These are phyloP conservation scores for Podila verticillata DNA, from an alignment of 192 early-diverging fungal species.

Conservation along the genomic window DNA sequence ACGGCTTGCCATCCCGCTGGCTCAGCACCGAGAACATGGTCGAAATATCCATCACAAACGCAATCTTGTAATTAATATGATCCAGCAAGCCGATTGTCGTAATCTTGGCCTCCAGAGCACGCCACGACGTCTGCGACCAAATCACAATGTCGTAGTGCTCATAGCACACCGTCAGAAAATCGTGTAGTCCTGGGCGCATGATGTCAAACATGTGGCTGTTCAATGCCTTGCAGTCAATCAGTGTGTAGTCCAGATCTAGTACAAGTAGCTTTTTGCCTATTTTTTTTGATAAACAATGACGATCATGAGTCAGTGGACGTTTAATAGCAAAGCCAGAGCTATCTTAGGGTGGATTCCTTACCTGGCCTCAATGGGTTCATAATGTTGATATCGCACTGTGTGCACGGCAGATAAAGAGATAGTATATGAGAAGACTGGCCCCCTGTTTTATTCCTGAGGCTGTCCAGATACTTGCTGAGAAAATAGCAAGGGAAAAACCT, in stretches of 20 bases:
- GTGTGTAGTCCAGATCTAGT: constrained; percentile 82
- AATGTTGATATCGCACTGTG: constrained; percentile 62
- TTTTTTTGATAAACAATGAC: neutral
- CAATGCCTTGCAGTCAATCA: constrained; percentile 75
- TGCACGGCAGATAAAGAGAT: neutral
- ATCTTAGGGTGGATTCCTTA: neutral
- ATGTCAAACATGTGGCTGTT: constrained; percentile 69
- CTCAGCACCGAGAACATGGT: constrained; percentile 74
- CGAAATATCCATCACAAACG: constrained; percentile 74
- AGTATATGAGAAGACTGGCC: neutral
- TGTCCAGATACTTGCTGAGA: neutral
- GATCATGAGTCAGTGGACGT: no score
- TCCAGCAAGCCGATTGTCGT: constrained; percentile 74
- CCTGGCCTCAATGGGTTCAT: constrained; percentile 60
- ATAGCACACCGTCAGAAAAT: constrained; percentile 69
- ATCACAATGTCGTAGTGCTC: constrained; percentile 79
- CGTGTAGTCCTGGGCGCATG: constrained; percentile 70
- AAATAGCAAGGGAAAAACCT: neutral
- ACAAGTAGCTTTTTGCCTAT: constrained; percentile 71
- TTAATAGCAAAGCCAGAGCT: no score
- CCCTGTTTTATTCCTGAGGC: no score
- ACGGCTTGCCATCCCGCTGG: constrained; percentile 60
- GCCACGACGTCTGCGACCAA: constrained; percentile 83
- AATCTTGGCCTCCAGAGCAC: constrained; percentile 77
- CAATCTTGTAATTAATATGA: constrained; percentile 71